A percentile compares a stretch with the other conserved stretches of the same genome.
Conservation (phyloP, 306 rosid species). For the Vicia sativa region DNA sequence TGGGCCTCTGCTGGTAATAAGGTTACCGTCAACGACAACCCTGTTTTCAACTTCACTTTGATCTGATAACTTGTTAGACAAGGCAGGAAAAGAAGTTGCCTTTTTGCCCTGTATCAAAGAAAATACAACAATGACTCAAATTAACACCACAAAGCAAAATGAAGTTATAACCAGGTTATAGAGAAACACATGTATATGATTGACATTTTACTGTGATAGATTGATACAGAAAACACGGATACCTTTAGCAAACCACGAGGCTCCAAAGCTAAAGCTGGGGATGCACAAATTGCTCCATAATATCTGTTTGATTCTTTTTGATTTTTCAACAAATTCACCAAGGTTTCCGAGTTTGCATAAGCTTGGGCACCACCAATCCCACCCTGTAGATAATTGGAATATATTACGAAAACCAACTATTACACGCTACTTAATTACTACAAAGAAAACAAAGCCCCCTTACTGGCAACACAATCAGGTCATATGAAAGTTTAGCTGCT, state of each 20-base stretch:
- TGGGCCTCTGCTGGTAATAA: conserved; percentile 88
- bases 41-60: conserved; percentile 73
- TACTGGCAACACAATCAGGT: conserved; percentile 87
- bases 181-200: neutral
- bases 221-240: conserved; percentile 32
- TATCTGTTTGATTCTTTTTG: conserved; percentile 75
- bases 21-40: conserved; percentile 82
- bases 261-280: conserved; percentile 89
- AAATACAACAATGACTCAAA: conserved; percentile 18
- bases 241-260: conserved; percentile 93
- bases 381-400: conserved; percentile 58
- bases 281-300: conserved; percentile 95
- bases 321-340: conserved; percentile 67
- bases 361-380: conserved; percentile 97
- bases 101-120: conserved; percentile 59
- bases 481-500: conserved; percentile 70
- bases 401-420: conserved; percentile 19
- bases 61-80: conserved; percentile 72
- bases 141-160: neutral
- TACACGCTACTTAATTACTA: conserved; percentile 7
- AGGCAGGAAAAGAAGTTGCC: conserved; percentile 83
- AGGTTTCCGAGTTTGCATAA: conserved; percentile 76
- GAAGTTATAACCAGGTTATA: conserved; percentile 3
- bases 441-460: conserved; percentile 34
- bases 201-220: conserved; percentile 8